Evolutionary conservation across 192 early-diverging fungal species (phyloP), one percentile per base, ranked within the genome.

Genomic region (Fimicolochytrium jonesii): DNA sequence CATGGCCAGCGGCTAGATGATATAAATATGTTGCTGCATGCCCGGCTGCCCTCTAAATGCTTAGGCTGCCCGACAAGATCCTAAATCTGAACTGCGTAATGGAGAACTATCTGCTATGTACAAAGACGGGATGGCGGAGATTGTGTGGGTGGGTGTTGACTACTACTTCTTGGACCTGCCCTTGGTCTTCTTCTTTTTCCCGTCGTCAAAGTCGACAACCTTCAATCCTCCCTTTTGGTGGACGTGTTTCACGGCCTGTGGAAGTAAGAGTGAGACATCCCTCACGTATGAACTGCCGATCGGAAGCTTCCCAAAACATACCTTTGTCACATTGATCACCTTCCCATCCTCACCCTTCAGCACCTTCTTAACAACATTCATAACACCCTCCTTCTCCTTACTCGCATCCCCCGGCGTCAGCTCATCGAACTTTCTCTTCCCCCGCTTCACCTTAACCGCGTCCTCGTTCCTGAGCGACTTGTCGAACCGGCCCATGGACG

Each of bases 401-500:
- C 22, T 47, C 4, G 37, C 64, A 28, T 69, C 70, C 20, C 22
- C 32, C 11, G 36, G 59, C n/a, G 67, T 67, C 4, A 49, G 55
- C 45, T 62, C 34, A 22, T 76, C 74, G 57, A 76, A 76, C 69
- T 79, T 73, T 54, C 77, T 43, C 63, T 76, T 80, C 17, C 43
- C 36, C 10, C 68, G 65, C 55, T 72, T 69, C 26, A 77, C 87
- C 80, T 93, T 98, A 68, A 88, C 68, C 71, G 90, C 87, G 45
- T 86, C 82, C 68, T 98, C 95, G 25, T 88, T 88, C 63, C 86
- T 70, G 20, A 94, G 74, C 34, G 77, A 74, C 45, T 80, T 75
- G 72, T 99, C 94, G 70, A 99, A 99, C 66, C 88, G 87, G 64
- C 96, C 96, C 69, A 91, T 62, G 57, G 87, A 90, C 6, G 96